Evolutionary conservation across 139 green algal genomes (phyloP), one percentile per base, ranked within the genome.

Genomic region (Chlorella sorokiniana): DNA sequence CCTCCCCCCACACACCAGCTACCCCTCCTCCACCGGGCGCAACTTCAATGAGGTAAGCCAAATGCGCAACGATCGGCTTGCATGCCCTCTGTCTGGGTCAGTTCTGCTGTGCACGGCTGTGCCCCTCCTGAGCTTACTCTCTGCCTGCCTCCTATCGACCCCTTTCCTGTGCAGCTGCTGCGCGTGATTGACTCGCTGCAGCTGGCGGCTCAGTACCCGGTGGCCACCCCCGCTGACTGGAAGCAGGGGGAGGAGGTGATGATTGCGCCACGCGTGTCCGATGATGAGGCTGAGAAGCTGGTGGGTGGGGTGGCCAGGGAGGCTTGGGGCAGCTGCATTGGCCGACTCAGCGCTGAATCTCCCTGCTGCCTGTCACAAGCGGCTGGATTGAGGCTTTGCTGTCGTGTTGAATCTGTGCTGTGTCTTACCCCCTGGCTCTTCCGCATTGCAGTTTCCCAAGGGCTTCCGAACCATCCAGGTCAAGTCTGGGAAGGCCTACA

Each of bases 141-240:
- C 44, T 76, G 11, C 27, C n/a, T 42, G 14, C 40, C 29, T 31
- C 40, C 4, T 37, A 10, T 16, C 38, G 3, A 35, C 68, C 8
- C 23, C 33, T 35, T 11, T 41, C 35, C 51, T 45, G 4, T 68
- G 61, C 85, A 89, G 76, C 84, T 92, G 69, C 78, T 95, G 72
- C 81, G 92, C 18, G 92, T 91, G 22, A 89, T 95, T 35, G 92
- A 95, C 84, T 93, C 87, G 11, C 85, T 95, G 29, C 88, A 93
- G 86, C 85, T 95, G 71, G 93, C 90, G 4, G 85, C 73, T 23
- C 88, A 90, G 35, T 77, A 42, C 42, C 67, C 75, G 48, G 85
- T 94, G 69, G 91, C 91, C 10, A 94, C 91, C 1, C 91, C 91
- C 37, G 91, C 87, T 41, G 81, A 94, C 83, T 94, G 91, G 91